Percentiles rank a stretch among this genome's conserved stretches.
phyloP scores from a whole-genome alignment of 2,329 filamentous ascomycete species.

The Tolypocladium cylindrosporum region DNA sequence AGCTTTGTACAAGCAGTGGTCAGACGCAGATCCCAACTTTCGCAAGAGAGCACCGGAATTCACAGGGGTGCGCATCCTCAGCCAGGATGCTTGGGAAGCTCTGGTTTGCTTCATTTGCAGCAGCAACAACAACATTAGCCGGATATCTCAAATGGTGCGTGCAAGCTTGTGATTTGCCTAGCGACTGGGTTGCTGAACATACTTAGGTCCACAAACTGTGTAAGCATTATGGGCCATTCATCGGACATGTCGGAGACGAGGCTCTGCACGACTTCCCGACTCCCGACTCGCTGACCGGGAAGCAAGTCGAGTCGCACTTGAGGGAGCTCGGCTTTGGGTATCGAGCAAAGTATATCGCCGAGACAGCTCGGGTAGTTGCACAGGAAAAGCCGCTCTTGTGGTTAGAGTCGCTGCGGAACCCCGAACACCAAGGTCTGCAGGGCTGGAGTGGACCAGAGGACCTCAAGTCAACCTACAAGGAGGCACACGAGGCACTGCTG shows the following conservation, averaged over 20 bases:
- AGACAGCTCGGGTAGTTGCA: conserved; percentile 69
- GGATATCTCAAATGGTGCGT: conserved; percentile 86
- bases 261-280: conserved; percentile 81
- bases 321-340: conserved; percentile 88
- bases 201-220: conserved; percentile 74
- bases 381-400: conserved; percentile 59
- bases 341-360: conserved; percentile 81
- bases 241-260: conserved; percentile 60
- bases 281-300: conserved; percentile 60
- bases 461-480: conserved; percentile 54
- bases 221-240: conserved; percentile 67
- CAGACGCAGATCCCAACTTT: conserved; percentile 76
- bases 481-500: conserved; percentile 72
- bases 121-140: conserved; percentile 94
- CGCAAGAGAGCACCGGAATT: conserved; percentile 78
- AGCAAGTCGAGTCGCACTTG: conserved; percentile 69
- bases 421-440: conserved; percentile 46
- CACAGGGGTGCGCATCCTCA: conserved; percentile 81
- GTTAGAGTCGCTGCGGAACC: conserved; percentile 71
- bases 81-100: conserved; percentile 93
- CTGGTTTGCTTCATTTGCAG: conserved; percentile 94
- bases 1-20: conserved; percentile 79
- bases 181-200: background rate
- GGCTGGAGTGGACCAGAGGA: conserved; percentile 27
- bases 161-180: too few relatives aligned